A percentile compares a stretch with the other conserved stretches of the same genome.
These are phyloP conservation scores for Solanum phureja DNA, from an alignment of 257 asterid genomes.

Conservation along the genomic window DNA sequence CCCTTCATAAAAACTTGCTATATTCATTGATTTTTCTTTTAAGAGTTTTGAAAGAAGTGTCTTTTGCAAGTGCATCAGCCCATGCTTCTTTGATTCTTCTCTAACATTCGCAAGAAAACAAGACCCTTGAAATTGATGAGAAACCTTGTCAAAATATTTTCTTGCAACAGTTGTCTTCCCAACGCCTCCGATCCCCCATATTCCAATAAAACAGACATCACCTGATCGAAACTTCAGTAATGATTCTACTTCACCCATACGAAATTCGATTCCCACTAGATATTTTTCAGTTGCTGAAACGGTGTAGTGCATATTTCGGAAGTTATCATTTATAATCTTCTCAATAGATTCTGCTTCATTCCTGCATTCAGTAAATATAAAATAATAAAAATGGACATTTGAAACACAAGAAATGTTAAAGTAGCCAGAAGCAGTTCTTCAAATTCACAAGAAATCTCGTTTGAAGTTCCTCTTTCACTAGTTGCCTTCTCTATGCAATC, in stretches of 20 bases:
- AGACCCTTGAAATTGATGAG: neutral
- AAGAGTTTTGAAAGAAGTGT: neutral
- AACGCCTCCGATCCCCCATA: too few species aligned
- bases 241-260: neutral
- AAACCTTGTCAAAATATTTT: too few species aligned
- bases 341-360: neutral
- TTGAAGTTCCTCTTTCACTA: too few species aligned
- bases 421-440: too few species aligned
- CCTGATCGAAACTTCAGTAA: neutral
- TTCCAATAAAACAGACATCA: too few species aligned
- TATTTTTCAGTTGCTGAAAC: neutral
- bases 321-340: neutral
- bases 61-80: neutral
- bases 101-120: neutral
- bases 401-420: too few species aligned
- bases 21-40: neutral
- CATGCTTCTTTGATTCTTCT: neutral
- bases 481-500: too few species aligned
- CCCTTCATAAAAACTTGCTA: neutral
- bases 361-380: neutral
- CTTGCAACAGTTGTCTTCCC: too few species aligned
- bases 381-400: neutral
- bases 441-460: too few species aligned
- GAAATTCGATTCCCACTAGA: neutral
- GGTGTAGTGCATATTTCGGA: neutral